Evolutionary conservation across 495 filamentous ascomycete genomes (phyloP).

Genomic region (Niebla homalea): DNA sequence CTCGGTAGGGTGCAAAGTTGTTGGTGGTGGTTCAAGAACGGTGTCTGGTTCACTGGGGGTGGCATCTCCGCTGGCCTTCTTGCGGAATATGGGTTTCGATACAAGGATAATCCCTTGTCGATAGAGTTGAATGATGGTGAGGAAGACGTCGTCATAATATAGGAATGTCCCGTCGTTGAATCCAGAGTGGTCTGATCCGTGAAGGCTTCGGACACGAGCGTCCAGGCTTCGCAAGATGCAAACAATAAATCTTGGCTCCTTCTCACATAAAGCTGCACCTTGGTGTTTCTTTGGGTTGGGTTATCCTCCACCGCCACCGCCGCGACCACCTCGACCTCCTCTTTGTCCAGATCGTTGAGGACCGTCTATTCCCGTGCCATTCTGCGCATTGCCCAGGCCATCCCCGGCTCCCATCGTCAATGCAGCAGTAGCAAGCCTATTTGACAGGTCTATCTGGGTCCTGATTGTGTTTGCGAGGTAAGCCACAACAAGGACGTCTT

Average conservation of each 20-base stretch:
- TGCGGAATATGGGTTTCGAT: constrained; percentile 41
- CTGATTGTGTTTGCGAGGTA: constrained; percentile 98
- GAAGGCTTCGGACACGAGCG: no score
- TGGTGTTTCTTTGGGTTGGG: no score
- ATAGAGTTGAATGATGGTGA: no score
- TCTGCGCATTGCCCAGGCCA: constrained; percentile 15
- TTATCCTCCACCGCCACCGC: constrained; percentile 9
- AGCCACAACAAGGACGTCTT: constrained; percentile 91
- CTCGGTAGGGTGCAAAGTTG: constrained; percentile 74
- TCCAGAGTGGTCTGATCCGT: no score
- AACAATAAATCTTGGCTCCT: no score
- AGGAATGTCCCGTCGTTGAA: no score
- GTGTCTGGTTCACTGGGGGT: constrained; percentile 55
- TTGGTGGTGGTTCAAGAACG: constrained; percentile 93
- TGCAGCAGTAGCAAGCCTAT: constrained; percentile 76
- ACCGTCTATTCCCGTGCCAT: constrained; percentile 22
- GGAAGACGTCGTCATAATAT: no score
- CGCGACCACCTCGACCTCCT: constrained; percentile 29
- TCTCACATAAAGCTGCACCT: no score
- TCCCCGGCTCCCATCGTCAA: constrained; percentile 50
- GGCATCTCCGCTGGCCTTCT: constrained; percentile 48
- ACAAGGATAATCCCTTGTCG: neutral
- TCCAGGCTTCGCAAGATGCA: no score
- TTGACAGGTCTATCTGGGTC: constrained; percentile 95
- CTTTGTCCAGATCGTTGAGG: constrained; percentile 34